Evolutionary conservation across 768 basidiomycete genomes (phyloP), one percentile per base, ranked within the genome.

Genomic region (Kwoniella botswanensis): DNA sequence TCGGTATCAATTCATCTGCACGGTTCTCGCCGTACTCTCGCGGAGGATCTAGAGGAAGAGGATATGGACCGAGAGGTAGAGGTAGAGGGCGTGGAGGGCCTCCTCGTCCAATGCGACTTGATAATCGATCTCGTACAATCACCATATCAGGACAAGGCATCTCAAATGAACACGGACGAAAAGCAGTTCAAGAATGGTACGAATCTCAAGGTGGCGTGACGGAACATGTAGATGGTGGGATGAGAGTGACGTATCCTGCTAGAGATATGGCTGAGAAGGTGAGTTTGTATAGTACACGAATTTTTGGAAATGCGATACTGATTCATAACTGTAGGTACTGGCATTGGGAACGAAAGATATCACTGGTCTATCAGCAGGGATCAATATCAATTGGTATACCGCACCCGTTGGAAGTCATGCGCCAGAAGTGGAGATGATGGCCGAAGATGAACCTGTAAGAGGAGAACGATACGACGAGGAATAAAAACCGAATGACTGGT

Each of bases 41-140:
- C 3, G 62, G 62, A 6, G 55, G 55, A 42, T 61, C 52, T 22
- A 65, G 68, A 17, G 60, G 82, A 0, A 81, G 84, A 57, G 81
- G 84, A n/a, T 83, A 87, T 15, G 61, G 71, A 1, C 89, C 89
- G 74, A 87, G 92, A n/a, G 86, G 85, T 58, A 88, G 90, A 29
- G 90, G 91, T 42, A 70, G 90, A 57, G 85, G 88, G 15, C 88
- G 91, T 69, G 88, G 88, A 26, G 87, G 87, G 53, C 57, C 68
- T 17, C 87, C 90, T 53, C 85, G 86, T 11, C 93, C 90, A 76
- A 91, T 96, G 91, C 92, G 92, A 79, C 88, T 97, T 35, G 94
- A 97, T 82, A 93, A 94, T 78, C 89, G 94, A 18, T 92, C 94
- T 11, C 91, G 90, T 85, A 90, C 88, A 82, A 84, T 97, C 24